phyloP scores from a whole-genome alignment of 495 filamentous ascomycete genomes.

The Penicillium soppii region DNA sequence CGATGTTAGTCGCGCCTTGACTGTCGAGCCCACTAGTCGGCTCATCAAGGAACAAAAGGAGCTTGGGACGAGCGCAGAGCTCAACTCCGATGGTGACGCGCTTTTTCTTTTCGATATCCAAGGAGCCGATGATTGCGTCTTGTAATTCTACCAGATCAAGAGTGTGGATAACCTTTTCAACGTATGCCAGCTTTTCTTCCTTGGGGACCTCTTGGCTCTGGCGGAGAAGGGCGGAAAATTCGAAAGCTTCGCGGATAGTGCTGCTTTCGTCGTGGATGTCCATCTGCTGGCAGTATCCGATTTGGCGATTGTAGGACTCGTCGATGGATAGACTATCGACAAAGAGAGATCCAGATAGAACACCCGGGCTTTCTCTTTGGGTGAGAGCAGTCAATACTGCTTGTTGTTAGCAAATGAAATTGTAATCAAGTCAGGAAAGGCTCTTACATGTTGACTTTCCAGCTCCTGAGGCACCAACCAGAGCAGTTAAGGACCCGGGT shows the following conservation, averaged over 20 bases:
- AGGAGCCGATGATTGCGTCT: constrained; percentile 77
- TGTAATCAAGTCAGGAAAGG: neutral
- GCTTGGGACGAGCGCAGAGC: constrained; percentile 69
- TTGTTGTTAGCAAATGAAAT: neutral
- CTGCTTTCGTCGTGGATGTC: constrained; percentile 82
- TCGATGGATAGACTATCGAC: constrained; percentile 69
- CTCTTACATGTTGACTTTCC: constrained; percentile 77
- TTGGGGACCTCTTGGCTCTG: constrained; percentile 66
- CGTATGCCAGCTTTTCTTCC: constrained; percentile 77
- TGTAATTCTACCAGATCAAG: constrained; percentile 81
- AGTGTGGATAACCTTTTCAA: constrained; percentile 74
- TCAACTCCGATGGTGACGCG: constrained; percentile 80
- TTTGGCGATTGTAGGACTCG: constrained; percentile 74
- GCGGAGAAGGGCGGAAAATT: constrained; percentile 80
- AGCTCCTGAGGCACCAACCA: constrained; percentile 83
- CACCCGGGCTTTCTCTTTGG: constrained; percentile 70
- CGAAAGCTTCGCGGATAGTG: constrained; percentile 82
- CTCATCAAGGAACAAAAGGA: constrained; percentile 73
- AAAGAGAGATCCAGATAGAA: constrained; percentile 69
- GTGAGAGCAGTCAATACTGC: constrained; percentile 74
- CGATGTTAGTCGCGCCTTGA: constrained; percentile 71
- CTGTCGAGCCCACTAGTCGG: constrained; percentile 73
- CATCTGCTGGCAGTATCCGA: constrained; percentile 81
- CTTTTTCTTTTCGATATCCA: constrained; percentile 63
- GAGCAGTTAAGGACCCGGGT: constrained; percentile 74